Evolutionary conservation across 2,329 filamentous ascomycete species (phyloP).

Genomic region (Podosphaera xanthii): DNA sequence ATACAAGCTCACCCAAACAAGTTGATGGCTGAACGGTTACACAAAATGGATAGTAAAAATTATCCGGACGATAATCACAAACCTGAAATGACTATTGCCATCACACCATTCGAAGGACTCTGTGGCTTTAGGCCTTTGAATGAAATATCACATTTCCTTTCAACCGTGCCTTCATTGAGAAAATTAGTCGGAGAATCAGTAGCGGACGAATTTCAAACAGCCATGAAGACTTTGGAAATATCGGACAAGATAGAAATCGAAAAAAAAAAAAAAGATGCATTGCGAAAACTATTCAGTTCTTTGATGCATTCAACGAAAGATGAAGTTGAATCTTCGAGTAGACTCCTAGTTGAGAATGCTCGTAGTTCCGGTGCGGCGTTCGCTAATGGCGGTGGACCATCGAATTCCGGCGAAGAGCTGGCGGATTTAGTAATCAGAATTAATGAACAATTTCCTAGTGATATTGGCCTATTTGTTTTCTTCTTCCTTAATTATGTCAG

Average conservation of each 20-base stretch:
- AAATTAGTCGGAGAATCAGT: conserved; percentile 42
- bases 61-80: conserved; percentile 99
- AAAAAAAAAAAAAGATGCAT: conserved; percentile 48
- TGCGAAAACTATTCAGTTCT: conserved; percentile 52
- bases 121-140: conserved; percentile 79
- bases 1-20: conserved; percentile 97
- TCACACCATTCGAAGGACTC: conserved; percentile 86
- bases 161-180: conserved; percentile 36
- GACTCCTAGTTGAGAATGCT: conserved; percentile 49
- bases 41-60: conserved; percentile 70
- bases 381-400: conserved; percentile 45
- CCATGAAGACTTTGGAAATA: conserved; percentile 31
- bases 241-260: conserved; percentile 18
- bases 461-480: conserved; percentile 82
- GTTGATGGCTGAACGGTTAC: conserved; percentile 72
- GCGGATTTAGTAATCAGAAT: conserved; percentile 56
- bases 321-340: conserved; percentile 38
- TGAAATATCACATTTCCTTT: conserved; percentile 65
- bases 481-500: conserved; percentile 96
- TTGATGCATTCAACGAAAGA: conserved; percentile 59
- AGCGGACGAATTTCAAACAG: conserved; percentile 29
- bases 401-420: conserved; percentile 45
- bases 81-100: conserved; percentile 96
- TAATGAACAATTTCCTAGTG: conserved; percentile 63
- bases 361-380: conserved; percentile 47